Evolutionary conservation across 2,329 filamentous ascomycete species (phyloP), one percentile per base, ranked within the genome.

Genomic region (Lecanicillium sp.): DNA sequence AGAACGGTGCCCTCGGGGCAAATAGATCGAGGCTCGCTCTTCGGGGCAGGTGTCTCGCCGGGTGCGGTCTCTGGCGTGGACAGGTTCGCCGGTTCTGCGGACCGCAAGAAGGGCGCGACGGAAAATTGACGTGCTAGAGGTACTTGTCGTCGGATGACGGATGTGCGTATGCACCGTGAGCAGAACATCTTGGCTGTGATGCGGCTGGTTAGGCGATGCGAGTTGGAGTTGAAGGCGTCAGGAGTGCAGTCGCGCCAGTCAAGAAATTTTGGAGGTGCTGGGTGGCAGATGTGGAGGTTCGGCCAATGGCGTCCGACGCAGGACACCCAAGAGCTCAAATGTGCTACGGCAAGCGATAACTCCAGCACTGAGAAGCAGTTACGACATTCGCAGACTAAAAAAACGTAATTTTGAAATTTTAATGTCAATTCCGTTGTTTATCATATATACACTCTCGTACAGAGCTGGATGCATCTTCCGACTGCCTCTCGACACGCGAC

Each of bases 1-100:
- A 94, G 67, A 12, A 78, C 63, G 12, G 82, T 86, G 25, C 86
- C 86, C 5, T 79, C 76, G 3, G 71, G 65, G 50, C 83, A 80
- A 19, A 70, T 71, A 7, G 73, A 78, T 43, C 56, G 48, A 45
- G 51, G 27, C 30, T 54, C 50, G 38, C 57, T 41, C 18, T 58
- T 48, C 9, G 45, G 45, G 9, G 53, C 51, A n/a, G 49, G 44
- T 15, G 49, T 43, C 22, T 63, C 55, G 38, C 58, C 57, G 11
- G 51, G 45, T 27, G 53, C 50, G 38, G 52, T 53, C 36, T 51
- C 49, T 29, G 55, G 62, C 22, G 54, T 61, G 30, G 57, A 64
- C 38, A 65, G 56, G 22, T 25, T 25, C 37, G 52, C 49, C 28
- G 64, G 53, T 25, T 63, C 55, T 25, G 65, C 45, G 34, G 62